Evolutionary conservation across 805 yeast genomes (phyloP), one percentile per base, ranked within the genome.

Genomic region (Naumovozyma castellii): DNA sequence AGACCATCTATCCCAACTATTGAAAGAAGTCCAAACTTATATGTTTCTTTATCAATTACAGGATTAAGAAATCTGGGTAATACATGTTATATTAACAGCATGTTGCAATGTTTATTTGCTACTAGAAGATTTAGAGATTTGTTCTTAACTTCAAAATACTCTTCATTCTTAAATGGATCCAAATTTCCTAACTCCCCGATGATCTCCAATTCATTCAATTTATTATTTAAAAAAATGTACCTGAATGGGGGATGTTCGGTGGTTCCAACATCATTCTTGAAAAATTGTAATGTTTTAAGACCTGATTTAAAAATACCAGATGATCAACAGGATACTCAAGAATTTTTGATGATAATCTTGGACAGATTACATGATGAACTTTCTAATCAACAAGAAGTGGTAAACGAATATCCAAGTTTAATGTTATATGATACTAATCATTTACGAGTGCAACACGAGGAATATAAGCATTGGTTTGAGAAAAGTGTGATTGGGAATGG

Each of bases 321-420:
- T 47, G 85, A 80, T 50, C 94, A 84, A 51, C 92, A 84, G 53
- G 94, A 84, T 56, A 79, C 88, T 1, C 86, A 83, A 40, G 92
- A 84, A 49, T 81, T 81, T 51, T 59, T 84, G 34, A 67, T 81
- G 55, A 75, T 82, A 43, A 47, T 82, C 9, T 61, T 83, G 46
- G 88, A 80, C 51, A 68, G 76, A 45, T 56, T 84, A 10, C 90
- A 84, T 54, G 78, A 77, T 36, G 94, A 84, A 51, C 56, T 82
- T 40, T 53, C 71, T 1, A 62, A 65, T 35, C 62, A 65, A 12
- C 57, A 61, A 4, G 46, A 51, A 5, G 69, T 68, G 13, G 64
- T 59, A 2, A 50, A 53, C 38, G 69, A 65, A 38, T 62, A 59
- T 43, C 71, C 72, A 4, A 59, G 61, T 16, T 42, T 67, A 32